Evolutionary conservation across 192 early-diverging fungal species (phyloP), one percentile per base, ranked within the genome.

Genomic region (Coemansia sp.): DNA sequence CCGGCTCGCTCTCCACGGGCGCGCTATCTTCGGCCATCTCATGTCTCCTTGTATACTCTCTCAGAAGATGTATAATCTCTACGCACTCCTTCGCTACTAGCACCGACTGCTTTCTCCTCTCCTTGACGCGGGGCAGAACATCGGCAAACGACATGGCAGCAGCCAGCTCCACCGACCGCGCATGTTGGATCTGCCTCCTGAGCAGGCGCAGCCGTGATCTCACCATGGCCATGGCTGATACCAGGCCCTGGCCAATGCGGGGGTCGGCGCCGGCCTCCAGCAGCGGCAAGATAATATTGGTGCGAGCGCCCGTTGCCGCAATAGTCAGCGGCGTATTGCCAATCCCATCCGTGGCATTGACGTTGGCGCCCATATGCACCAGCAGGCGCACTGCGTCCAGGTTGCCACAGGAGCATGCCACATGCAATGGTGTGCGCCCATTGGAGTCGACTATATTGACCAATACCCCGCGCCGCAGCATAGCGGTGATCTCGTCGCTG

Each of bases 271-370:
- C 70, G 40, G 60, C 74, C 20, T 82, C 70, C 13, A 82, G 60
- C 2, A 82, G 23, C 20, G 62, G 43, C 3, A 76, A n/a, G 10
- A 82, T 70, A 0, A 73, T 36, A 16, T 76, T 67, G 26, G 68
- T 38, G 20, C 65, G 63, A 0, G 73, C 74, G 5, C 60, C 45
- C 3, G 74, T 82, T 13, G 79, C 73, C 0, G 79, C 79, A 26
- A 82, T 28, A 20, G 70, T 73, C 36, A 83, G 63, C 24, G 82
- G 76, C 2, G 82, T 83, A 58, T 83, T 77, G 55, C 82, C 82
- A 2, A 74, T 61, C 14, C 48, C 11, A 39, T 77, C 76, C 16
- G 50, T 36, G 9, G 63, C 55, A 40, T 75, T 73, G 55, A 72
- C 76, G 28, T 63, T 37, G 28, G 76, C 82, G 20, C 82, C 82